Base-by-base conservation (phyloP, 2,329 filamentous ascomycete species). In the Neospermospora avenae region DNA sequence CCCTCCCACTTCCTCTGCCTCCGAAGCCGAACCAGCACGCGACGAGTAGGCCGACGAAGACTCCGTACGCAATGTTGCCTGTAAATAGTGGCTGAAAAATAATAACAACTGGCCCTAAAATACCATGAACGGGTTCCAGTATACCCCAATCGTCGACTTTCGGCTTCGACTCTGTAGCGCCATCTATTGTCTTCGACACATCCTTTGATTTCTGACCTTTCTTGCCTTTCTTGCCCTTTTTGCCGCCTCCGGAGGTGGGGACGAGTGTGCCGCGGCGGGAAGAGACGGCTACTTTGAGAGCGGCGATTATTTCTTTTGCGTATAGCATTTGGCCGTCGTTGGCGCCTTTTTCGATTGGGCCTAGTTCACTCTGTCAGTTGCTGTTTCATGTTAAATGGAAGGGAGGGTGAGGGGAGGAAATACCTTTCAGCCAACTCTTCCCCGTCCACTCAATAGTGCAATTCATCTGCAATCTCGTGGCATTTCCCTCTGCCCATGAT, bases 391-490 rank as follows among this genome's bases (percentile, higher is more conserved):
- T 5, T 31, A 31, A 6, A 54, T 37, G 58, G 41, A 55, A 22
- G 31, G 7, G 16, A 11, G 42, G 4, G n/a, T 6, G 6, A 22
- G 57, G 51, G 28, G 51, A 18, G 16, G 37, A 63, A 80, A 72
- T 79, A 96, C 93, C 91, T 78, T 95, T 97, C 48, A 99, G 78
- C 95, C 95, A 99, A 78, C 93, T 97, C 81, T 98, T 99, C 68
- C 93, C 93, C 3, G 88, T 88, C 96, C 96, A 99, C 71, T 99
- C 96, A 45, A 97, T 90, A 2, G 86, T 88, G 73, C 91, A 97
- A 67, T 88, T 97, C 77, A 93, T 88, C 63, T 95, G 85, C 31
- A 99, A 77, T 28, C 92, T 84, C 1, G 96, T 99, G 41, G 85
- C 79, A 70, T 96, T 96, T 63, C 87, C 88, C 54, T 95, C 86